A percentile compares a stretch with the other conserved stretches of the same genome.
These are phyloP conservation scores for Dorcoceras hygrometricum DNA, from an alignment of 257 asterid species.

Conservation along the genomic window DNA sequence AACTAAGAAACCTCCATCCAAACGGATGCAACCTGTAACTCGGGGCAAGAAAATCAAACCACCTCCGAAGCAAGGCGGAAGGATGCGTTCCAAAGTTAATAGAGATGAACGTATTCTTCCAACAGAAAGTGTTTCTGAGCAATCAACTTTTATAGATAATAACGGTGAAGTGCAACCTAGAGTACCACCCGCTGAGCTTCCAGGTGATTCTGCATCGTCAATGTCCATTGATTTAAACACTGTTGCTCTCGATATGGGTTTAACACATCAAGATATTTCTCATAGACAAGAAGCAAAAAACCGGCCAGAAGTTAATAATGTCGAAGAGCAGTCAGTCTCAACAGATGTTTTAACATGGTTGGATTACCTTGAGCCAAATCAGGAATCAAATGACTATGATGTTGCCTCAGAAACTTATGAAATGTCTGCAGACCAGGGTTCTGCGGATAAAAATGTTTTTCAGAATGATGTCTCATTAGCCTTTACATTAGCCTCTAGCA, in stretches of 20 bases:
- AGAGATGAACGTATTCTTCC: slow-evolving; percentile 36
- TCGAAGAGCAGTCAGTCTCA: slow-evolving; percentile 26
- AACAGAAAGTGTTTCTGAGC: slow-evolving; percentile 37
- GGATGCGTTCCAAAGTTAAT: slow-evolving; percentile 40
- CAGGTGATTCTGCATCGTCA: slow-evolving; percentile 36
- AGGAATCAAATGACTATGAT: slow-evolving; percentile 29
- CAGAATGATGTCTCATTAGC: slow-evolving; percentile 30
- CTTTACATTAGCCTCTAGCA: slow-evolving; percentile 27
- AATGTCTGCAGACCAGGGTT: slow-evolving; percentile 31
- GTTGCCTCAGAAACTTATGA: slow-evolving; percentile 34
- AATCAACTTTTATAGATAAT: slow-evolving; percentile 33
- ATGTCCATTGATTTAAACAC: slow-evolving; percentile 35
- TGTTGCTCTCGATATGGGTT: slow-evolving; percentile 51
- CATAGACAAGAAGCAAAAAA: slow-evolving; percentile 28
- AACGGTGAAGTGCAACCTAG: slow-evolving; percentile 34
- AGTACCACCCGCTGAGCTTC: slow-evolving; percentile 33
- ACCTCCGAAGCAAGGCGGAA: slow-evolving; percentile 60
- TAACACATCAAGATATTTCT: slow-evolving; percentile 35
- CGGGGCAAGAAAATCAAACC: slow-evolving; percentile 68
- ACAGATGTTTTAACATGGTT: slow-evolving; percentile 49
- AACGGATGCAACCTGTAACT: slow-evolving; percentile 39
- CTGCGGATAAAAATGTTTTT: slow-evolving; percentile 38
- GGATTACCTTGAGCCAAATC: slow-evolving; percentile 47
- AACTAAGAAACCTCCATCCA: slow-evolving; percentile 63
- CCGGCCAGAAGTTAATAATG: slow-evolving; percentile 29